A percentile compares a stretch with the other conserved stretches of the same genome.
phyloP scores from a whole-genome alignment of 768 basidiomycete species.

The Multifurca ochricompacta region DNA sequence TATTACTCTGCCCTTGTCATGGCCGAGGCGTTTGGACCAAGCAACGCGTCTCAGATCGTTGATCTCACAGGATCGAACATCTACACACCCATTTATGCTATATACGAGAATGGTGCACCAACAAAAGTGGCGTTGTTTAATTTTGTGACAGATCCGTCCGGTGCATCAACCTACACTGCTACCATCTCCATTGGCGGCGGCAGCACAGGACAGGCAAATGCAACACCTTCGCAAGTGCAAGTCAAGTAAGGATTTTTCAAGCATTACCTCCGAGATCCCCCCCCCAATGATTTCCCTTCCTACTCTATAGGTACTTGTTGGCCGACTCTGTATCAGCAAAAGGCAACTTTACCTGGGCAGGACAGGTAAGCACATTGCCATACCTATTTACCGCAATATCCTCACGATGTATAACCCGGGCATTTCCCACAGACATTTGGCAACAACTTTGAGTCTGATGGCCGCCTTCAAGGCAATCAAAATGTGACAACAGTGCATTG shows the following conservation, averaged over 20 bases:
- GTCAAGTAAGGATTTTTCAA: conserved; percentile 39
- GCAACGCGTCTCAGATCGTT: conserved; percentile 54
- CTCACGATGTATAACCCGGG: neutral
- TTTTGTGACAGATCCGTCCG: conserved; percentile 53
- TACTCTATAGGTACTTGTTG: conserved; percentile 41
- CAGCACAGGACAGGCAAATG: conserved; percentile 32
- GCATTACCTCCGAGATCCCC: neutral
- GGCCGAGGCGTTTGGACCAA: conserved; percentile 60
- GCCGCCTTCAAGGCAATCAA: conserved; percentile 51
- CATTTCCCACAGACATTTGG: conserved; percentile 45
- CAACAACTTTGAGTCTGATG: conserved; percentile 53
- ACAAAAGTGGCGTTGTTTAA: conserved; percentile 65
- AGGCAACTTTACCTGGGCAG: conserved; percentile 69
- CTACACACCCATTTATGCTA: conserved; percentile 56
- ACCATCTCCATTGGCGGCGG: conserved; percentile 42
- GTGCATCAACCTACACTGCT: conserved; percentile 45
- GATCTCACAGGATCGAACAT: conserved; percentile 45
- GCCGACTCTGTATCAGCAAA: conserved; percentile 52
- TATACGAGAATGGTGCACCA: conserved; percentile 63
- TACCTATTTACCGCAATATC: neutral
- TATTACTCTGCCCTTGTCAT: conserved; percentile 69
- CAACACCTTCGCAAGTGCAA: conserved; percentile 40
- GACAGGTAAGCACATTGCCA: conserved; percentile 41
- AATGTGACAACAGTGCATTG: conserved; percentile 55
- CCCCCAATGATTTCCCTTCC: neutral